Percentiles rank a stretch among this genome's conserved stretches.
These are phyloP conservation scores for Arbutus unedo DNA, from an alignment of 148 eudicot species.

Conservation along the genomic window DNA sequence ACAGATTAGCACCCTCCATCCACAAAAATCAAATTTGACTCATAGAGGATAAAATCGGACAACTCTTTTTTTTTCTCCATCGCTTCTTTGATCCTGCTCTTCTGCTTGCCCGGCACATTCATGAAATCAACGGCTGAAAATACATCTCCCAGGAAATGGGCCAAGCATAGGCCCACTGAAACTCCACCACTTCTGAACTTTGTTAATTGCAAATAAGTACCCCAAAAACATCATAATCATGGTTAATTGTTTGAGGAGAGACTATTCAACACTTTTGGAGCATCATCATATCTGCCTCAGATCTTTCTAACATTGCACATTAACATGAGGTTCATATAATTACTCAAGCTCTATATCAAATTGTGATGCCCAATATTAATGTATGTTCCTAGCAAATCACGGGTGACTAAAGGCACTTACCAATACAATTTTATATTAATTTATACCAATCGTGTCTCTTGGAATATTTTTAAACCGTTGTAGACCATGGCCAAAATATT, in stretches of 20 bases:
- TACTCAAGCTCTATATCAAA: too few relatives aligned
- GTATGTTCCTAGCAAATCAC: too few relatives aligned
- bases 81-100: conserved; percentile 31
- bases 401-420: too few relatives aligned
- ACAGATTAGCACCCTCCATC: conserved; percentile 40
- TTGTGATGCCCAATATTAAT: too few relatives aligned
- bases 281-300: too few relatives aligned
- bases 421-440: too few relatives aligned
- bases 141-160: conserved; percentile 81
- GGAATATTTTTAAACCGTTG: too few relatives aligned
- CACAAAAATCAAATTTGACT: conserved; percentile 70
- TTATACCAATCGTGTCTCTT: too few relatives aligned
- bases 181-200: conserved; percentile 71
- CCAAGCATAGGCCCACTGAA: conserved; percentile 67
- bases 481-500: too few relatives aligned
- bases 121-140: conserved; percentile 48
- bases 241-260: not conserved
- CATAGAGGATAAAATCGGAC: conserved; percentile 55
- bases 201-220: conserved; percentile 42
- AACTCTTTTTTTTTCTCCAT: conserved; percentile 37
- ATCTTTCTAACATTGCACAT: too few relatives aligned
- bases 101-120: conserved; percentile 42
- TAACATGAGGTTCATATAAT: too few relatives aligned
- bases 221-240: not conserved
- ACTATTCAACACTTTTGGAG: too few relatives aligned